These are phyloP conservation scores for Candida argentea DNA, from an alignment of 805 yeast species.

Conservation along the genomic window DNA sequence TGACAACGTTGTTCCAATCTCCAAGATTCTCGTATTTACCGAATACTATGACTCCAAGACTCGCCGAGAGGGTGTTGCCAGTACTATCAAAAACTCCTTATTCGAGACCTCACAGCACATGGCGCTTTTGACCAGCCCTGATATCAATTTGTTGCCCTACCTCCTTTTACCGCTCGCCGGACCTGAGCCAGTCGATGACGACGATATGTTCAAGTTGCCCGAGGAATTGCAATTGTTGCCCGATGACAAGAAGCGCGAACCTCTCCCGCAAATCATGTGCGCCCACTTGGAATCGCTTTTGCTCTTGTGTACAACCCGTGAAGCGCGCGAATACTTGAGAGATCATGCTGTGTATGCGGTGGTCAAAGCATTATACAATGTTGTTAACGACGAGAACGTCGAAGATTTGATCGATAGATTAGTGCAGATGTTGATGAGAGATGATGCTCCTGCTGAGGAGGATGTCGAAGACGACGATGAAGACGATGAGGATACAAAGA, in stretches of 20 bases:
- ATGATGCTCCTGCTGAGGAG: slow-evolving; percentile 46
- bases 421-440: slow-evolving; percentile 89
- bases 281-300: slow-evolving; percentile 74
- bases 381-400: slow-evolving; percentile 29
- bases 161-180: slow-evolving; percentile 73
- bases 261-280: slow-evolving; percentile 50
- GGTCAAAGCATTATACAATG: slow-evolving; percentile 76
- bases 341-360: slow-evolving; percentile 78
- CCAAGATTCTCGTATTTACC: slow-evolving; percentile 76
- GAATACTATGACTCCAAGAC: slow-evolving; percentile 67
- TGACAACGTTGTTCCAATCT: slow-evolving; percentile 67
- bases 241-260: slow-evolving; percentile 69
- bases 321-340: slow-evolving; percentile 68
- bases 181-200: slow-evolving; percentile 67
- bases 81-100: slow-evolving; percentile 81
- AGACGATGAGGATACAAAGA: slow-evolving; percentile 41
- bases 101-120: slow-evolving; percentile 69
- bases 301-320: slow-evolving; percentile 65
- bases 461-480: slow-evolving; percentile 41
- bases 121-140: slow-evolving; percentile 45
- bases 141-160: slow-evolving; percentile 70
- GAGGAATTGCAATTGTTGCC: slow-evolving; percentile 77
- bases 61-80: slow-evolving; percentile 87
- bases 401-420: slow-evolving; percentile 69
- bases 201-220: slow-evolving; percentile 80